phyloP scores from a whole-genome alignment of 208 protist genomes.

The Acanthamoeba quina region DNA sequence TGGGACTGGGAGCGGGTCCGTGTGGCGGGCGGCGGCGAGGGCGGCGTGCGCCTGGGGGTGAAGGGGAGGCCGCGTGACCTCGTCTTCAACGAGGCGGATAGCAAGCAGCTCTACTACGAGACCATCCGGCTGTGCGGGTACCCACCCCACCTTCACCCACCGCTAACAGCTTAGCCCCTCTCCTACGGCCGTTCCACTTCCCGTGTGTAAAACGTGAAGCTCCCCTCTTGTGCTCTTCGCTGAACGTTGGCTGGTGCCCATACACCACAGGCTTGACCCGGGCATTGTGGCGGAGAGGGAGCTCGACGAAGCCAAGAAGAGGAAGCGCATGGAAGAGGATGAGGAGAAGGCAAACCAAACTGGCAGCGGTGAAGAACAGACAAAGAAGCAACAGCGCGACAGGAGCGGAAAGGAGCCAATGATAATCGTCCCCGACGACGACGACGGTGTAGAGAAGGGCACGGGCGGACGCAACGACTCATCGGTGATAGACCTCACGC shows the following conservation, averaged over 20 bases:
- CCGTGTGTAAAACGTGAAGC: background rate
- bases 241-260: background rate
- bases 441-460: background rate
- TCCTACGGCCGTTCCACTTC: background rate
- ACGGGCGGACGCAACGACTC: background rate
- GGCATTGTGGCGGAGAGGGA: slow-evolving; percentile 26
- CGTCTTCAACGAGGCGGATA: slow-evolving; percentile 36
- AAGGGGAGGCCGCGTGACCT: slow-evolving; percentile 41
- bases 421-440: background rate
- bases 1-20: slow-evolving; percentile 15
- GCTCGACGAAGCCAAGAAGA: background rate
- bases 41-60: background rate
- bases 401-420: background rate
- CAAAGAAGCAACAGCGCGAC: background rate
- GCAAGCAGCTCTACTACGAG: slow-evolving; percentile 39
- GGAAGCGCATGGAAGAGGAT: background rate
- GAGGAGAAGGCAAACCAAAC: background rate
- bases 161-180: background rate
- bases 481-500: background rate
- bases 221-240: too few species aligned
- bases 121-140: slow-evolving; percentile 37
- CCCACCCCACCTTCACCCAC: background rate
- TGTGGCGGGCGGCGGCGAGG: background rate
- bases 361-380: background rate
- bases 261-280: background rate